These are phyloP conservation scores for Trametes gibbosa DNA, from an alignment of 768 basidiomycete genomes.

Conservation along the genomic window DNA sequence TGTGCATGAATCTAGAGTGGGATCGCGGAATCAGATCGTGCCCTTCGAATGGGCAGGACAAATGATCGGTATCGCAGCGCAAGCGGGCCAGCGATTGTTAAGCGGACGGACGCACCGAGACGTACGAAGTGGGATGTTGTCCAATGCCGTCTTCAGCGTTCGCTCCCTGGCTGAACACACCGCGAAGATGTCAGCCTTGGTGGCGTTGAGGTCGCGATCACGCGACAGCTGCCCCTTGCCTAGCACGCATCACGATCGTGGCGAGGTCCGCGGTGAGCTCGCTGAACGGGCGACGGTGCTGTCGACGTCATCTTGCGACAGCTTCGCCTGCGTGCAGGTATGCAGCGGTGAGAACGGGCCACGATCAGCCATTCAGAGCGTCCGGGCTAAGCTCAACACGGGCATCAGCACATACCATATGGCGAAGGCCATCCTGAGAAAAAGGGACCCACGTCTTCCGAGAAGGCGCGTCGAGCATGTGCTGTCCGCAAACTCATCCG, in stretches of 20 bases:
- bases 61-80: background rate
- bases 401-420: conserved; percentile 13
- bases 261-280: background rate
- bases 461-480: conserved; percentile 17
- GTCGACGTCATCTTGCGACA: conserved; percentile 17
- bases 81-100: background rate
- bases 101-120: background rate
- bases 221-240: background rate
- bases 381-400: background rate
- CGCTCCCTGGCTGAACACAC: background rate
- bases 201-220: background rate
- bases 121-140: background rate
- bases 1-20: background rate
- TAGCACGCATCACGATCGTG: background rate
- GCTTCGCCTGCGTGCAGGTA: background rate
- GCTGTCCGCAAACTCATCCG: conserved; percentile 10
- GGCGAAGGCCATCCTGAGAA: conserved; percentile 18
- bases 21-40: background rate
- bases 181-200: background rate
- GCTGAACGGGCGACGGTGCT: background rate
- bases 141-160: background rate
- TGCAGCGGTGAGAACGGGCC: conserved; percentile 6
- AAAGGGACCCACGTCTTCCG: conserved; percentile 10
- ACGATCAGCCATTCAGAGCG: background rate
- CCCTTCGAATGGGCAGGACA: background rate